phyloP scores from a whole-genome alignment of 192 early-diverging fungal genomes.

The Entomortierella beljakovae region DNA sequence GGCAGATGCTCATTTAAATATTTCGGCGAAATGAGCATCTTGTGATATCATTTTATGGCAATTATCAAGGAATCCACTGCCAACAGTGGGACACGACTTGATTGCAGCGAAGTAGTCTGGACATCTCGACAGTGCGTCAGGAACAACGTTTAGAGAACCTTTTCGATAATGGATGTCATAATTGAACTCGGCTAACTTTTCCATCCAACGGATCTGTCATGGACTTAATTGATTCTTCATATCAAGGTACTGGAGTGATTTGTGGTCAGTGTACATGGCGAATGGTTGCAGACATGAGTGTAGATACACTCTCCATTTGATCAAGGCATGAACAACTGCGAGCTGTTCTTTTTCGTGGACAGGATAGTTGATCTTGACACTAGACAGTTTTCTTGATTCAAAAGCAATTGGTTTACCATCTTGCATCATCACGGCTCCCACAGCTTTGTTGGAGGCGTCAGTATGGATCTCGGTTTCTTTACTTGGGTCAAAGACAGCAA shows the following conservation, averaged over 20 bases:
- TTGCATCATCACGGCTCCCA: conserved; percentile 22
- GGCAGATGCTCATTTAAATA: background rate
- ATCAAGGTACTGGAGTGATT: conserved; percentile 50
- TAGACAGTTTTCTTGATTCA: conserved; percentile 25
- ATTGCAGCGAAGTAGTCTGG: conserved; percentile 5
- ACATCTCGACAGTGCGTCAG: conserved; percentile 41
- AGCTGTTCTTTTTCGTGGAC: conserved; percentile 34
- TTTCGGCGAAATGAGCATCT: conserved; percentile 5
- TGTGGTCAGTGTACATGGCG: conserved; percentile 15
- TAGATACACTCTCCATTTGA: conserved; percentile 11
- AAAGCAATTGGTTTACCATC: conserved; percentile 15
- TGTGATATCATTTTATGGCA: background rate
- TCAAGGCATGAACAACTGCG: conserved; percentile 17
- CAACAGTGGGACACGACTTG: no score
- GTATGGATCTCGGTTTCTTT: background rate
- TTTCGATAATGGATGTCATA: conserved; percentile 18
- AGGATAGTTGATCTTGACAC: conserved; percentile 29
- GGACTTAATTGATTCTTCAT: conserved; percentile 16
- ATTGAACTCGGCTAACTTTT: conserved; percentile 2
- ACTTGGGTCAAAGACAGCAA: conserved; percentile 17
- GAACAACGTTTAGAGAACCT: conserved; percentile 29
- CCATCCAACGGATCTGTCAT: conserved; percentile 24
- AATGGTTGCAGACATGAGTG: background rate
- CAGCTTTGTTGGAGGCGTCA: conserved; percentile 3
- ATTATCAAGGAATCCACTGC: background rate